Percentiles rank a stretch among this genome's conserved stretches.
Evolutionary conservation across 139 green algal species (phyloP).

Genomic region (Chloropicon primus): DNA sequence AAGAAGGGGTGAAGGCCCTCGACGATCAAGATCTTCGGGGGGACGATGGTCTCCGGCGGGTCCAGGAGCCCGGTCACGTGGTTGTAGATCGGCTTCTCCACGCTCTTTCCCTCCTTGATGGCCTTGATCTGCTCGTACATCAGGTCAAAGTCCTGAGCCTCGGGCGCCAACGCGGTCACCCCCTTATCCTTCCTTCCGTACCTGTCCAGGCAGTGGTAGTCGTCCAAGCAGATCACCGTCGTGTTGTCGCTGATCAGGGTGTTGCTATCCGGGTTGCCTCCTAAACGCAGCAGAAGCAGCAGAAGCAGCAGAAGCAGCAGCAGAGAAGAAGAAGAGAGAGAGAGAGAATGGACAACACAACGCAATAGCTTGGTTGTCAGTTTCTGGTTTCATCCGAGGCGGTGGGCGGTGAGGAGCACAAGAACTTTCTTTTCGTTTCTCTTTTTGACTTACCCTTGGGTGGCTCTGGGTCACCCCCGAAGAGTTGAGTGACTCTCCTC

Average conservation of each 20-base stretch:
- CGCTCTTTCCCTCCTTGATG: conserved; percentile 91
- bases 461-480: conserved; percentile 80
- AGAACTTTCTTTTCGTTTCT: no score
- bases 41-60: conserved; percentile 75
- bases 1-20: conserved; percentile 99
- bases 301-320: no score
- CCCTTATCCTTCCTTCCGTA: conserved; percentile 74
- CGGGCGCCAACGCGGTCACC: conserved; percentile 84
- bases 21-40: conserved; percentile 86
- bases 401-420: no score
- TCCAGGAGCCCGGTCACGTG: conserved; percentile 94
- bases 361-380: no score
- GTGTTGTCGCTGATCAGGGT: conserved; percentile 96
- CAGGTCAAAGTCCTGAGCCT: conserved; percentile 97
- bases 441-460: no score
- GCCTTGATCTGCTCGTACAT: conserved; percentile 96
- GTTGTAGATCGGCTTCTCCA: conserved; percentile 99
- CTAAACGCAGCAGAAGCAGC: no score
- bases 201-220: conserved; percentile 95
- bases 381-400: no score
- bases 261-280: conserved; percentile 95
- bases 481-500: conserved; percentile 93
- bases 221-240: conserved; percentile 99
- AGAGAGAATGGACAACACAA: no score
- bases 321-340: no score